Evolutionary conservation across 768 basidiomycete species (phyloP).

Genomic region (Naganishia randhawae): DNA sequence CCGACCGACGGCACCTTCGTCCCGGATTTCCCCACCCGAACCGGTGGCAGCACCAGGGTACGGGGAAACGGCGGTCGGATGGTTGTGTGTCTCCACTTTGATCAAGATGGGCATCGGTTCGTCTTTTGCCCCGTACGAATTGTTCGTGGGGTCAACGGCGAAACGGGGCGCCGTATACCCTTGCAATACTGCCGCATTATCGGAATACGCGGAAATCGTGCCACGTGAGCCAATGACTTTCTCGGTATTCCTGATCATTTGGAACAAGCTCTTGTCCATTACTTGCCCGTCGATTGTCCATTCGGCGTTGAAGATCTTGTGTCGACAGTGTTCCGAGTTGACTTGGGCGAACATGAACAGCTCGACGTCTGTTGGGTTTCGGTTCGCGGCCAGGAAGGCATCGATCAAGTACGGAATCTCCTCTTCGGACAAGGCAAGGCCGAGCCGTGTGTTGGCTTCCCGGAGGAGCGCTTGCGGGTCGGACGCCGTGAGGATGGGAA

Average conservation of each 20-base stretch:
- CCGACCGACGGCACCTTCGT: conserved; percentile 91
- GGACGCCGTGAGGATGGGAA: conserved; percentile 59
- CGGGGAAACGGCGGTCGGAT: conserved; percentile 96
- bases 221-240: conserved; percentile 62
- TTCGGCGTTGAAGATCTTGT: conserved; percentile 98
- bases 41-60: conserved; percentile 98
- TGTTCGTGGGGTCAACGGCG: conserved; percentile 52
- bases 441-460: conserved; percentile 74
- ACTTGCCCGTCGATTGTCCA: conserved; percentile 79
- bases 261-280: conserved; percentile 73
- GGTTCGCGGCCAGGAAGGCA: conserved; percentile 75
- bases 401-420: conserved; percentile 90
- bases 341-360: conserved; percentile 99
- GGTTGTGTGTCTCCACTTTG: conserved; percentile 99
- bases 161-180: conserved; percentile 75
- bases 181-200: conserved; percentile 91
- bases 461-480: conserved; percentile 64
- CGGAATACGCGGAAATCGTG: conserved; percentile 94
- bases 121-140: conserved; percentile 58
- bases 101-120: conserved; percentile 84
- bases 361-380: conserved; percentile 94
- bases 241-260: conserved; percentile 97
- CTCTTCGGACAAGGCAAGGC: conserved; percentile 80
- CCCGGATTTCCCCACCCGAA: conserved; percentile 95
- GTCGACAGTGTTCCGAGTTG: conserved; percentile 99